Base-by-base conservation (phyloP, 805 yeast genomes). In the Wickerhamiella sergipiensis region DNA sequence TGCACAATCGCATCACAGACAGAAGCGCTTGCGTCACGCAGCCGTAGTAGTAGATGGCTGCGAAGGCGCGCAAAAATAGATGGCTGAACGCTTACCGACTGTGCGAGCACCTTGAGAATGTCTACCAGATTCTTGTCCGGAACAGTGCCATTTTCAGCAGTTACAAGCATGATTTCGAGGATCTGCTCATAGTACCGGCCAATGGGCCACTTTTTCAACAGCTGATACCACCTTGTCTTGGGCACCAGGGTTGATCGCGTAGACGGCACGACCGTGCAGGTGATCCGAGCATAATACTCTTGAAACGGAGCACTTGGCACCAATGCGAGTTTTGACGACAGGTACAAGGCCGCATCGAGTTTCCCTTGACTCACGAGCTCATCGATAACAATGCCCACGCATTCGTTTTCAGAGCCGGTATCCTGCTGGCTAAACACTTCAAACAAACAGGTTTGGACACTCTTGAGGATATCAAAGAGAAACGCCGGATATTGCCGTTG, bases 1-100 rank as follows among this genome's bases (percentile, higher is more conserved):
- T 49, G 55, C 24, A 43, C 50, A 5, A 46, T 47, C 42, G 49
- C 42, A 12, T 52, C 55, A 38, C 55, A 50, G 3, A 47, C 48
- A 6, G 42, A 13, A 2, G 55, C 42, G 23, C 47, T 43, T 1
- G 48, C 47, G 2, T n/a, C 36, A 3, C 23, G 47, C 5, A 52
- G 45, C n/a, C 51, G 43, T 8, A 17, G 13, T 33, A 52, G 12
- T 2, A 52, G 29, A 12, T 38, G 38, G 2, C 22, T 39, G 47
- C 33, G 36, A 12, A 52, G 42, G 13, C 40, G 45, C 12, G 31
- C 18, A 43, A 52, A 52, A 24, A 48, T 44, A 7, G 21, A 19
- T 8, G 52, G 52, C 45, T 49, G 21, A 31, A 43, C 46, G n/a
- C 22, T 33, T 9, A 52, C 51, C 5, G 46, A 43, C 21, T 38